These are phyloP conservation scores for Iberis amara DNA, from an alignment of 441 rosid species.

Conservation along the genomic window DNA sequence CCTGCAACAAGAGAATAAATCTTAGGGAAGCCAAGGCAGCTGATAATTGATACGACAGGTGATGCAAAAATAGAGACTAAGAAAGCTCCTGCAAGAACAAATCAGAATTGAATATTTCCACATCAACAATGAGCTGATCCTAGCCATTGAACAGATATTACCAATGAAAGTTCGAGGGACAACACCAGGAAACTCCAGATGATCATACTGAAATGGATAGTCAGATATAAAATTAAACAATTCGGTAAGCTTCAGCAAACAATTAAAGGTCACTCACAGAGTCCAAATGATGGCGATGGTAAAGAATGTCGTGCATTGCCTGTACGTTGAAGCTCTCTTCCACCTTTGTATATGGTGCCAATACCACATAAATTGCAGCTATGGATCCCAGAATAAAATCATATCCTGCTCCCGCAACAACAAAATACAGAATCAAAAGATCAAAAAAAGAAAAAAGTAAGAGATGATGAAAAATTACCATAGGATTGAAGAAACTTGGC, in stretches of 20 bases:
- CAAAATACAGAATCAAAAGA: not conserved
- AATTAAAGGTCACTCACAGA: constrained; percentile 44
- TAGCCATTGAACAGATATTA: constrained; percentile 19
- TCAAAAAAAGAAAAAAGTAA: not conserved
- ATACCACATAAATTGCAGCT: constrained; percentile 73
- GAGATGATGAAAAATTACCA: constrained; percentile 31
- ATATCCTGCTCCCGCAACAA: constrained; percentile 43
- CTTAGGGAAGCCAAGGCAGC: constrained; percentile 63
- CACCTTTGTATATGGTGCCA: constrained; percentile 82
- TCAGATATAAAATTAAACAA: constrained; percentile 10
- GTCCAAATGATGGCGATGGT: constrained; percentile 58
- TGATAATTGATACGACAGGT: constrained; percentile 44
- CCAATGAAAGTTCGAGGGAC: constrained; percentile 95
- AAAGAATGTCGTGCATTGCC: constrained; percentile 93
- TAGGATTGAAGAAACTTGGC: constrained; percentile 36
- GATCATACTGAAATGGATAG: constrained; percentile 61
- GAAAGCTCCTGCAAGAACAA: constrained; percentile 58
- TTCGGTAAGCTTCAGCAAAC: not conserved
- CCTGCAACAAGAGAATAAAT: constrained; percentile 66
- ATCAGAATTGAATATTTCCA: not conserved
- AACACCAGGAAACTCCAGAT: constrained; percentile 93
- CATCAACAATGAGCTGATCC: not conserved
- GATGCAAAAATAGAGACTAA: constrained; percentile 62
- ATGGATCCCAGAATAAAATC: constrained; percentile 73
- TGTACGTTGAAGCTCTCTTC: constrained; percentile 97